Conservation (phyloP, 2,329 filamentous ascomycete genomes). For the Aureobasidium uvarum region DNA sequence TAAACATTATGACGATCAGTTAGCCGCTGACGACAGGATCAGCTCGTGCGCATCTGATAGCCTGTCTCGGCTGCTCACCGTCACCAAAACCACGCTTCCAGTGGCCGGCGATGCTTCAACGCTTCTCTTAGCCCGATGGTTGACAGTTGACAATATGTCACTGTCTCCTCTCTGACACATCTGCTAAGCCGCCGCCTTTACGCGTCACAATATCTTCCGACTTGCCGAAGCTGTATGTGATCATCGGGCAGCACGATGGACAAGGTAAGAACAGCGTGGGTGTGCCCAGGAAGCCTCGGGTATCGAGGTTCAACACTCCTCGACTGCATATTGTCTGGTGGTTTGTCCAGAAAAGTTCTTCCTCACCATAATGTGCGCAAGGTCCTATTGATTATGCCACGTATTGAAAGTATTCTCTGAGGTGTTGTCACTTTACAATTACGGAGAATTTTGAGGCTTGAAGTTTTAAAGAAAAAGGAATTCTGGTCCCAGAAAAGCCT, state of each 20-base stretch:
- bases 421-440: not conserved
- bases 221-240: slow-evolving; percentile 11
- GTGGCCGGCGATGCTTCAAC: not conserved
- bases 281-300: slow-evolving; percentile 3
- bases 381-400: not conserved
- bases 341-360: not conserved
- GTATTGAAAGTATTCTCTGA: not conserved
- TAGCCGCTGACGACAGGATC: slow-evolving; percentile 21
- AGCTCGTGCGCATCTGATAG: slow-evolving; percentile 10
- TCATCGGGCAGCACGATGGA: not conserved
- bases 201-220: slow-evolving; percentile 1
- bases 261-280: not conserved
- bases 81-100: not conserved
- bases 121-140: not conserved
- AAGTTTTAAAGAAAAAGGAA: slow-evolving; percentile 5
- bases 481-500: not conserved
- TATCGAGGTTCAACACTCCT: not conserved
- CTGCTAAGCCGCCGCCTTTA: not conserved
- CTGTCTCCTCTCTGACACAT: not conserved
- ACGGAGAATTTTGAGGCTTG: not conserved
- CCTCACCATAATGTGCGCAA: not conserved
- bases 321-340: no score
- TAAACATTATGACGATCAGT: not conserved
- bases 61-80: not conserved
- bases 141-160: slow-evolving; percentile 3